Evolutionary conservation across 2,329 filamentous ascomycete genomes (phyloP), one percentile per base, ranked within the genome.

Genomic region (Ophiostoma ulmi): DNA sequence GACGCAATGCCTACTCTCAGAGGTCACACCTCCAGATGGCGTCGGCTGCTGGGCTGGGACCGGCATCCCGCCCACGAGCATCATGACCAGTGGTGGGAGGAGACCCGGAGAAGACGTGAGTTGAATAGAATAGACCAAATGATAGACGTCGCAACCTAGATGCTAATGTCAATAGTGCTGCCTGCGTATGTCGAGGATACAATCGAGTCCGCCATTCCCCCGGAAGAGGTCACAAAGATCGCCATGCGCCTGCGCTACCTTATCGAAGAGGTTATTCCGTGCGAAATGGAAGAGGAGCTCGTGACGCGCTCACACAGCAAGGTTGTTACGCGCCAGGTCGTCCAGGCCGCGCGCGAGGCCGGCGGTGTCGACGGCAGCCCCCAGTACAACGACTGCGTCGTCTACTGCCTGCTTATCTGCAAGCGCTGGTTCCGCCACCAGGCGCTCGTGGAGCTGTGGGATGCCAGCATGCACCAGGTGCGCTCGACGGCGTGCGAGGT

Each of bases 191-290:
- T 83, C 75, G 83, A 87, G 74, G 85, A 86, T 14, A 78, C 83
- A 0, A 81, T 89, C 63, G 80, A 88, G 61, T 89, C 91, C 13
- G 88, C 91, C 38, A 88, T 94, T 48, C 87, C 92, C 0, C 84
- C 94, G 14, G 84, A 86, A 72, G 90, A 95, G 76, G 94, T 97
- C 73, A 97, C 94, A 73, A 94, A 94, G 78, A 86, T 96, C 70
- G 94, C 94, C 36, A 86, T 99, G 20, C 92, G 93, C 71, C 84
- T 99, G 74, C 96, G 94, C 76, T 93, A 96, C 78, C 88, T 97
- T 75, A 89, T 99, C 76, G 93, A 97, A 80, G 87, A 93, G 78
- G 90, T 93, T 70, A 87, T 99, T 36, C 92, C 94, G 1, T 97
- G 92, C 82, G 95, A 99, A 79, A 85, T 99, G 55, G 90, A 95